phyloP scores from a whole-genome alignment of 2,329 filamentous ascomycete genomes.

The Cyanodermella asteris region DNA sequence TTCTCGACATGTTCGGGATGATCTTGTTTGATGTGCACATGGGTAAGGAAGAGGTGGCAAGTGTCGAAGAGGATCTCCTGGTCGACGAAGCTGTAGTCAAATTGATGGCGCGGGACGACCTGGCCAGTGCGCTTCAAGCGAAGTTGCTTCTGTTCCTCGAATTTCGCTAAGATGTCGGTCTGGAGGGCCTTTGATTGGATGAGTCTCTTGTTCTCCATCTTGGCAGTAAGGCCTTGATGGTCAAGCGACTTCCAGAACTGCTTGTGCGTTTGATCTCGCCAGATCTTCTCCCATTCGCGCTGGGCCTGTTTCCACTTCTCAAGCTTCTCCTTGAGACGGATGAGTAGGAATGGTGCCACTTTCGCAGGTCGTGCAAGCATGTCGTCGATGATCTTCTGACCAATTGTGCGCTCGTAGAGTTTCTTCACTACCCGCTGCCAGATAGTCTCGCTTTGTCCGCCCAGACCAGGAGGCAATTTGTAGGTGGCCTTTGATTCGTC shows the following conservation, averaged over 20 bases:
- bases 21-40: constrained; percentile 23
- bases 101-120: constrained; percentile 47
- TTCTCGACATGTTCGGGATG: constrained; percentile 38
- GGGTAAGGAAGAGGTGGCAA: constrained; percentile 24
- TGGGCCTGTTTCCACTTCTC: constrained; percentile 95
- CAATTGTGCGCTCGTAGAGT: constrained; percentile 71
- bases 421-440: constrained; percentile 97
- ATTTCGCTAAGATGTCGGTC: constrained; percentile 75
- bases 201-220: constrained; percentile 72
- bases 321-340: constrained; percentile 80
- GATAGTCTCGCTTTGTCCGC: constrained; percentile 85
- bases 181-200: constrained; percentile 79
- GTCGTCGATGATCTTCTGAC: constrained; percentile 65
- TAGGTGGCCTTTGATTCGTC: constrained; percentile 52
- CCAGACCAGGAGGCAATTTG: constrained; percentile 60
- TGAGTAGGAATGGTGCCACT: constrained; percentile 72
- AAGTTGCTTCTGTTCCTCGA: constrained; percentile 68
- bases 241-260: constrained; percentile 94
- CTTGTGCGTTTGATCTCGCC: constrained; percentile 83
- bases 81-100: constrained; percentile 52
- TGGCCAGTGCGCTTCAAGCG: constrained; percentile 34
- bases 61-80: constrained; percentile 39
- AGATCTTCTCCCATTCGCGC: constrained; percentile 97
- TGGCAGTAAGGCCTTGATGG: constrained; percentile 82
- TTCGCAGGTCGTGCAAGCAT: constrained; percentile 67